Conservation (phyloP, 768 basidiomycete species). For the Leccinum longicurvipes region DNA sequence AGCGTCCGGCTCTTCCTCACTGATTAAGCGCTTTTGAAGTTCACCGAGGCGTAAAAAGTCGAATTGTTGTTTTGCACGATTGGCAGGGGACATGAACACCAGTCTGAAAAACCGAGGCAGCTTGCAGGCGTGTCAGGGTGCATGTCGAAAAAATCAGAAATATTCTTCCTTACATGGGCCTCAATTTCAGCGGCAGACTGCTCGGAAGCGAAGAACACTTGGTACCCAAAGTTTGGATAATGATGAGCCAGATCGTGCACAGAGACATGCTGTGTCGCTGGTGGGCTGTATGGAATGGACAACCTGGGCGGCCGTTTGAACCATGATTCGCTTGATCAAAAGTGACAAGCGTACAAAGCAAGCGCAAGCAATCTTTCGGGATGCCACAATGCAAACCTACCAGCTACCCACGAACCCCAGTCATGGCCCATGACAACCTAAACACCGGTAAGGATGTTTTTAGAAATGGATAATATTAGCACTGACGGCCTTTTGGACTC, state of each 20-base stretch:
- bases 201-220: constrained; percentile 59
- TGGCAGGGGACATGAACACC: constrained; percentile 2
- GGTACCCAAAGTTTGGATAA: constrained; percentile 63
- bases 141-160: neutral
- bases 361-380: constrained; percentile 60
- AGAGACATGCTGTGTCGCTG: constrained; percentile 44
- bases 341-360: constrained; percentile 45
- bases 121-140: constrained; percentile 27
- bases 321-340: neutral
- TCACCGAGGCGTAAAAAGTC: neutral
- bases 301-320: constrained; percentile 40
- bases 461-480: neutral
- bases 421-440: constrained; percentile 76
- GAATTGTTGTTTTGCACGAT: neutral
- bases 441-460: neutral
- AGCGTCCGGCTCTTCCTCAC: neutral
- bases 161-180: constrained; percentile 41
- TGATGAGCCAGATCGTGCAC: constrained; percentile 48
- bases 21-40: constrained; percentile 9
- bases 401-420: constrained; percentile 68
- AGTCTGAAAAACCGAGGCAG: constrained; percentile 17
- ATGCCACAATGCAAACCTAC: constrained; percentile 70
- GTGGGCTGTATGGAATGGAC: constrained; percentile 66
- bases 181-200: constrained; percentile 55
- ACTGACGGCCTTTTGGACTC: constrained; percentile 52